phyloP scores from a whole-genome alignment of 2,329 filamentous ascomycete species.

The Lanzia echinophila region DNA sequence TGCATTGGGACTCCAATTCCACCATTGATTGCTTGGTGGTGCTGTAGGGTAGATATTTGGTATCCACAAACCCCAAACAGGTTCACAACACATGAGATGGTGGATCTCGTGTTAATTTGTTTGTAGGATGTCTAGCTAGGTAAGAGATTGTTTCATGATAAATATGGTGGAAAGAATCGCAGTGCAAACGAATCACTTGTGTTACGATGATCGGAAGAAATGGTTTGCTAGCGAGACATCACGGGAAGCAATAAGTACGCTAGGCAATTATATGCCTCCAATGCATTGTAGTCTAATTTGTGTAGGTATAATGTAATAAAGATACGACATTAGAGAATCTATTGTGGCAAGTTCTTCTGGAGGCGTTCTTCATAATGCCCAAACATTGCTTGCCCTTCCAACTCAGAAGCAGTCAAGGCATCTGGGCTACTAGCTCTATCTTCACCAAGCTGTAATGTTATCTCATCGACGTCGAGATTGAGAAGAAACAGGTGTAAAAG shows the following conservation, averaged over 20 bases:
- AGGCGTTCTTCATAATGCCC: slow-evolving; percentile 8
- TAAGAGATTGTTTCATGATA: slow-evolving; percentile 7
- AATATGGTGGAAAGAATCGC: neutral
- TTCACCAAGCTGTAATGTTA: slow-evolving; percentile 57
- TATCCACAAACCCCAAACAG: slow-evolving; percentile 6
- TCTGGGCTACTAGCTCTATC: slow-evolving; percentile 2
- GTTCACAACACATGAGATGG: neutral
- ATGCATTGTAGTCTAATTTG: neutral
- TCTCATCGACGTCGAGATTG: slow-evolving; percentile 63
- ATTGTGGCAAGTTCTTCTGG: slow-evolving; percentile 9
- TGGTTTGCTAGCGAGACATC: slow-evolving; percentile 8
- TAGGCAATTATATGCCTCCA: neutral
- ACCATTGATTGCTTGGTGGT: neutral
- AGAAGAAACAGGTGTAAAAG: slow-evolving; percentile 68
- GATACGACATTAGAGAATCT: neutral
- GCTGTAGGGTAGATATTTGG: neutral
- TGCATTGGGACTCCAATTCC: neutral
- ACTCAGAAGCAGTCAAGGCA: neutral
- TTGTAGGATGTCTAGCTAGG: slow-evolving; percentile 1
- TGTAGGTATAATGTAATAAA: neutral
- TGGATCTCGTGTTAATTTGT: neutral
- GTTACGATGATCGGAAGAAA: slow-evolving; percentile 6
- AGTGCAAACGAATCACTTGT: slow-evolving; percentile 2
- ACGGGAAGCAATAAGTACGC: neutral
- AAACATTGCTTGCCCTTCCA: neutral